These are phyloP conservation scores for Apiospora aurea DNA, from an alignment of 2,329 filamentous ascomycete genomes.

Conservation along the genomic window DNA sequence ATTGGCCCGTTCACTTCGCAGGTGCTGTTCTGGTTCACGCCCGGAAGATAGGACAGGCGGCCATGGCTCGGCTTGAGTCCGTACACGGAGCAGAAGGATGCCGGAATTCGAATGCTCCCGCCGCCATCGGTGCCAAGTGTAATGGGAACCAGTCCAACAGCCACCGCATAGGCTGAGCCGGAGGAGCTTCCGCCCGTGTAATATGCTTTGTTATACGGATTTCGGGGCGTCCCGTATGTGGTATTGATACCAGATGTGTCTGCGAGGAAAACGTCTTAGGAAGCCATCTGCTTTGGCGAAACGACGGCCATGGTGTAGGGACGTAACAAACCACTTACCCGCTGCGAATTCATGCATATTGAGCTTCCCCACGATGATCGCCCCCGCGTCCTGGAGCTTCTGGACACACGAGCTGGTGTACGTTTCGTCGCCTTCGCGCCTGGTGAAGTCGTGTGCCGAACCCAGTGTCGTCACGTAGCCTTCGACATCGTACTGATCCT, in stretches of 20 bases:
- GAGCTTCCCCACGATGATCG: constrained; percentile 73
- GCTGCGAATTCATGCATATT: constrained; percentile 81
- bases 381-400: constrained; percentile 74
- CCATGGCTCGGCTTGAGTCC: constrained; percentile 76
- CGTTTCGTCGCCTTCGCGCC: constrained; percentile 43
- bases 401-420: constrained; percentile 71
- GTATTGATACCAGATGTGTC: constrained; percentile 81
- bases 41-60: constrained; percentile 65
- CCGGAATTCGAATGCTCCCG: constrained; percentile 76
- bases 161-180: constrained; percentile 75
- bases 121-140: constrained; percentile 76
- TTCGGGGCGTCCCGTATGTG: constrained; percentile 74
- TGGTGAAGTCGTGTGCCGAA: constrained; percentile 65
- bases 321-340: constrained; percentile 49
- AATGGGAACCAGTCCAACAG: constrained; percentile 72
- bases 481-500: constrained; percentile 78
- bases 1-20: constrained; percentile 73
- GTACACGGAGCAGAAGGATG: constrained; percentile 75
- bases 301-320: constrained; percentile 32
- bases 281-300: background rate
- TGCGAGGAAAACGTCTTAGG: background rate
- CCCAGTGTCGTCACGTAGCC: constrained; percentile 74
- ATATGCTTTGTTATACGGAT: constrained; percentile 75
- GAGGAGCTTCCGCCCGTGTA: constrained; percentile 82
- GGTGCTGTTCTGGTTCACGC: constrained; percentile 63